Evolutionary conservation across 106 monocot genomes (phyloP), one percentile per base, ranked within the genome.

Genomic region (Alisma plantagoaquatica): DNA sequence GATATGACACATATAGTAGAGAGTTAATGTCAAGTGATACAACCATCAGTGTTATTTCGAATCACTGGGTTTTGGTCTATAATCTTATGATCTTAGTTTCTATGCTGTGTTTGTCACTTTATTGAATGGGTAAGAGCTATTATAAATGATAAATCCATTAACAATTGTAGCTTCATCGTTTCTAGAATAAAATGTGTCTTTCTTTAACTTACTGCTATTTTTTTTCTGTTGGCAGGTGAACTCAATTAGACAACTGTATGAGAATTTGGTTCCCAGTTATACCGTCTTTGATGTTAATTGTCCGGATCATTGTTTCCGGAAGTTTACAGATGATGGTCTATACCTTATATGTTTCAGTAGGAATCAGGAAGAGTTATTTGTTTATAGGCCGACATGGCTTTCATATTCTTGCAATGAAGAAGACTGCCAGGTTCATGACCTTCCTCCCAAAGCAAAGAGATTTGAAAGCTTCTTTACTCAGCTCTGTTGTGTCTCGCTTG

Each of bases 291-390:
- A 98, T 64, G 53, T 98, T 46, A 85, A 82, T 67, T 90, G 90
- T 46, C 98, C 98, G 2, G 90, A 98, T 25, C 44, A 79, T 70
- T 79, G 57, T 31, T 98, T 98, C 58, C 85, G 82, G 48, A 98
- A 98, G 63, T 77, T 98, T 63, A 98, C 98, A 29, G 89, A 98
- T 62, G 98, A 98, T 67, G 98, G 98, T 1, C 78, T 66, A 22
- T 98, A 77, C 60, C 77, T 98, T 22, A 68, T 98, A 42, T 76
- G 81, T 61, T 90, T 98, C 63, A 86, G 98, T 82, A 77, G 76
- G 50, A 90, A 76, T 57, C 74, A 81, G 29, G 90, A 90, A 53
- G 98, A 90, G 52, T 44, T 98, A 29, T 82, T 98, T 63, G 78
- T 98, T 24, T 98, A 86, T 61, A 74, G 98, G 27, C 98, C 90